Percentiles rank a stretch among this genome's conserved stretches.
Conservation (phyloP, 2,329 filamentous ascomycete genomes). For the Talaromyces marneffei region DNA sequence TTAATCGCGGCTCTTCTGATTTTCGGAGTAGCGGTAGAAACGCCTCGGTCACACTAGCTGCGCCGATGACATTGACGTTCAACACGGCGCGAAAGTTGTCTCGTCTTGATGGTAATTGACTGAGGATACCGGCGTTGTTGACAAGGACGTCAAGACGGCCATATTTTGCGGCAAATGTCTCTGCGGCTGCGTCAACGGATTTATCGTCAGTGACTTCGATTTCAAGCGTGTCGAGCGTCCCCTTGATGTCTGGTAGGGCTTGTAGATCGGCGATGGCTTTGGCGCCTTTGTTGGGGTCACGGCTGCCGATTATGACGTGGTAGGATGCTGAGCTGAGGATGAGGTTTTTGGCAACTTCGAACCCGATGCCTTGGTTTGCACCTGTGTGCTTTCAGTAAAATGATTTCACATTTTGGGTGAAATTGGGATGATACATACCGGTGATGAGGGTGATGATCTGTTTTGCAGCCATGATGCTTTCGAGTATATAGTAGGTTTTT, state of each 20-base stretch:
- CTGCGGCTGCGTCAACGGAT: conserved; percentile 49
- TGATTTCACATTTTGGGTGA: neutral
- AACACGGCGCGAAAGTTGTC: conserved; percentile 32
- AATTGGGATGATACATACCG: neutral
- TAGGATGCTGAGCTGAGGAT: conserved; percentile 15
- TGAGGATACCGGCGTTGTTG: conserved; percentile 22
- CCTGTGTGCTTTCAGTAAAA: neutral
- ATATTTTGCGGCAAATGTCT: conserved; percentile 52
- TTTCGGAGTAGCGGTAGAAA: conserved; percentile 31
- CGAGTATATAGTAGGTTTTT: neutral
- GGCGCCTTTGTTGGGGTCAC: conserved; percentile 14
- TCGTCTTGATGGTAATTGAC: neutral
- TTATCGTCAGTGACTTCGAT: conserved; percentile 49
- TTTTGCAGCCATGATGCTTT: conserved; percentile 5
- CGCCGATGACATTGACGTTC: conserved; percentile 35
- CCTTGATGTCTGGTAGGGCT: conserved; percentile 9
- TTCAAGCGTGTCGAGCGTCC: conserved; percentile 18
- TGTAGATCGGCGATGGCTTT: conserved; percentile 12
- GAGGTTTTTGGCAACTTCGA: conserved; percentile 14
- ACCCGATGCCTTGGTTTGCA: conserved; percentile 14
- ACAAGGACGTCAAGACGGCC: conserved; percentile 31
- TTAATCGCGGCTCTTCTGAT: conserved; percentile 28
- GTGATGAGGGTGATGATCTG: conserved; percentile 15
- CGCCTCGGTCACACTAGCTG: conserved; percentile 32
- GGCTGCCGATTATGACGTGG: conserved; percentile 20